Percentiles rank a stretch among this genome's conserved stretches.
Conservation (phyloP, 176 grass and related monocot genomes). For the Dactylis glomerata region DNA sequence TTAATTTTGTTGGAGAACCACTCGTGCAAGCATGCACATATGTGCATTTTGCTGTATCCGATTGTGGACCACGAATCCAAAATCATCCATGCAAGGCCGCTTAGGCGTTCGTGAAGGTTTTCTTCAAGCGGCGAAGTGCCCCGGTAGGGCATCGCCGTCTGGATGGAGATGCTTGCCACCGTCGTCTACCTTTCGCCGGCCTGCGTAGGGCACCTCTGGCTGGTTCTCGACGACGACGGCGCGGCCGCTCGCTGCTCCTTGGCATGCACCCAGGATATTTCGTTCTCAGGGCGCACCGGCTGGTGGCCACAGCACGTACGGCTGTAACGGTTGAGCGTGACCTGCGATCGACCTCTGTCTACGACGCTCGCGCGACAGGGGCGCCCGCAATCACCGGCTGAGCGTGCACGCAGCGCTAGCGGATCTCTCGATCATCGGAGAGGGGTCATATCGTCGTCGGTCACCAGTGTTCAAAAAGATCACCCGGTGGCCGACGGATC, state of each 20-base stretch:
- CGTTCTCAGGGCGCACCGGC: conserved; percentile 1
- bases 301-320: background rate
- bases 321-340: background rate
- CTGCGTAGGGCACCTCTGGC: background rate
- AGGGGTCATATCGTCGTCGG: background rate
- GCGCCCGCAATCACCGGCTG: conserved; percentile 31
- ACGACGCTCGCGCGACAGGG: conserved; percentile 18
- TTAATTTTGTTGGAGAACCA: background rate
- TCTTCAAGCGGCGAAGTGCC: background rate
- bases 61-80: background rate
- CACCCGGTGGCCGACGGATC: too few species aligned
- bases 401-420: background rate
- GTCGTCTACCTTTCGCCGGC: background rate
- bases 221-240: background rate
- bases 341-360: background rate
- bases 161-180: background rate
- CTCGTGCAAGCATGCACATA: background rate
- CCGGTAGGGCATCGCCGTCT: background rate
- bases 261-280: background rate
- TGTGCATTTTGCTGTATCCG: background rate
- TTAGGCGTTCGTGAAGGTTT: background rate
- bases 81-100: background rate
- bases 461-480: background rate
- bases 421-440: background rate
- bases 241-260: background rate